Conservation (phyloP, 2,329 filamentous ascomycete genomes). For the Parafenestella ontariensis region DNA sequence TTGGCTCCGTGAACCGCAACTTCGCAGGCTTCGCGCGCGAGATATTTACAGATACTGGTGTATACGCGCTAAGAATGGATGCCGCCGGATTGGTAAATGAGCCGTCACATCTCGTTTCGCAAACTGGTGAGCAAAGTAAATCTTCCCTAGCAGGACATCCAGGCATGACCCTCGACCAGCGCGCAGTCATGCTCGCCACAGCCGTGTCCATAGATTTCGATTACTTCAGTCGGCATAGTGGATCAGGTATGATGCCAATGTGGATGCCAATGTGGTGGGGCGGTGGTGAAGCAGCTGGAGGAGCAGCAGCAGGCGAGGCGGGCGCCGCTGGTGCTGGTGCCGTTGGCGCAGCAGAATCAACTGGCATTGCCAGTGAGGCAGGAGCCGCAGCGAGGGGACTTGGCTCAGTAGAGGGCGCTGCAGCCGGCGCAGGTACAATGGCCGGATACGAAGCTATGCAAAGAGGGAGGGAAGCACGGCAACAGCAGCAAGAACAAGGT, state of each 20-base stretch:
- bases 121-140: slow-evolving; percentile 39
- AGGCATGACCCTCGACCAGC: slow-evolving; percentile 70
- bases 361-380: slow-evolving; percentile 57
- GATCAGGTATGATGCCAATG: slow-evolving; percentile 53
- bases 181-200: slow-evolving; percentile 71
- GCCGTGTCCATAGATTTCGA: slow-evolving; percentile 72
- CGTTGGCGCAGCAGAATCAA: slow-evolving; percentile 52
- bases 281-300: slow-evolving; percentile 41
- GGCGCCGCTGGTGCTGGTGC: slow-evolving; percentile 48
- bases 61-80: slow-evolving; percentile 71
- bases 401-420: slow-evolving; percentile 53
- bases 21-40: slow-evolving; percentile 69
- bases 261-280: slow-evolving; percentile 60
- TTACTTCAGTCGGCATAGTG: slow-evolving; percentile 69
- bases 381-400: slow-evolving; percentile 50
- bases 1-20: slow-evolving; percentile 70
- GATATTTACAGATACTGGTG: slow-evolving; percentile 70
- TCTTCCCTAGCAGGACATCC: slow-evolving; percentile 32
- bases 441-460: slow-evolving; percentile 71
- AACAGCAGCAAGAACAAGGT: slow-evolving; percentile 18
- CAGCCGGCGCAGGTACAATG: slow-evolving; percentile 64
- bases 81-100: slow-evolving; percentile 56
- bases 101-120: slow-evolving; percentile 48
- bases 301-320: slow-evolving; percentile 50
- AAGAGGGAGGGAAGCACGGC: slow-evolving; percentile 50